Evolutionary conservation across 192 early-diverging fungal species (phyloP).

Genomic region (Backusella tuberculispora): DNA sequence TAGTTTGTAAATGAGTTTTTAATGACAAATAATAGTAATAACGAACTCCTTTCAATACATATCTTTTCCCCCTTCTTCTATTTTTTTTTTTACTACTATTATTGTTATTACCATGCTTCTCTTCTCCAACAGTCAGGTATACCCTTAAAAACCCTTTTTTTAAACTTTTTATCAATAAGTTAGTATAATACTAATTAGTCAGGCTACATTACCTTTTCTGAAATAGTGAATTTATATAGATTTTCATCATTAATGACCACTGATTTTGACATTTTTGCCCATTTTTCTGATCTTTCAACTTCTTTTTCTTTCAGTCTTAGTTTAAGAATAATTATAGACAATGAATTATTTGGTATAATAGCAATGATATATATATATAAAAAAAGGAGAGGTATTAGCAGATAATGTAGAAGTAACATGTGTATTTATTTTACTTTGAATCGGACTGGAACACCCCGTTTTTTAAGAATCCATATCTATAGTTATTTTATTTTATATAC

Average conservation of each 20-base stretch:
- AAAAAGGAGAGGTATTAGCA: not conserved
- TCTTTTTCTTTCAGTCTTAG: slow-evolving; percentile 30
- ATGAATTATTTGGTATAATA: no score
- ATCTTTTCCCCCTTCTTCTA: not conserved
- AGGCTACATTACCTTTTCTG: slow-evolving; percentile 32
- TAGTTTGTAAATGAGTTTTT: not conserved
- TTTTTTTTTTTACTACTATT: not conserved
- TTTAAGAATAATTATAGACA: no score
- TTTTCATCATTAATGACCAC: slow-evolving; percentile 19
- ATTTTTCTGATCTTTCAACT: slow-evolving; percentile 40
- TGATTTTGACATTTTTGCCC: slow-evolving; percentile 38
- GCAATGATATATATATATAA: no score
- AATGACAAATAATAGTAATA: not conserved
- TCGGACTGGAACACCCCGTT: slow-evolving; percentile 8
- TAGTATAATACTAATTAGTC: no score
- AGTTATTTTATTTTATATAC: not conserved
- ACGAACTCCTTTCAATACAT: not conserved
- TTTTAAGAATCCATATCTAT: slow-evolving; percentile 43
- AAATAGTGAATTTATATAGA: slow-evolving; percentile 28
- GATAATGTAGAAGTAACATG: not conserved
- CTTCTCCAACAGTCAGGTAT: slow-evolving; percentile 62
- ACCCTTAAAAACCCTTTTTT: slow-evolving; percentile 55
- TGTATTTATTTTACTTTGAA: slow-evolving; percentile 1
- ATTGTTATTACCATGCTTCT: slow-evolving; percentile 52
- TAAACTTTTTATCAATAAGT: slow-evolving; percentile 41